Conservation (phyloP, 371 early-diverging fungal genomes). For the Mortierella sp. region DNA sequence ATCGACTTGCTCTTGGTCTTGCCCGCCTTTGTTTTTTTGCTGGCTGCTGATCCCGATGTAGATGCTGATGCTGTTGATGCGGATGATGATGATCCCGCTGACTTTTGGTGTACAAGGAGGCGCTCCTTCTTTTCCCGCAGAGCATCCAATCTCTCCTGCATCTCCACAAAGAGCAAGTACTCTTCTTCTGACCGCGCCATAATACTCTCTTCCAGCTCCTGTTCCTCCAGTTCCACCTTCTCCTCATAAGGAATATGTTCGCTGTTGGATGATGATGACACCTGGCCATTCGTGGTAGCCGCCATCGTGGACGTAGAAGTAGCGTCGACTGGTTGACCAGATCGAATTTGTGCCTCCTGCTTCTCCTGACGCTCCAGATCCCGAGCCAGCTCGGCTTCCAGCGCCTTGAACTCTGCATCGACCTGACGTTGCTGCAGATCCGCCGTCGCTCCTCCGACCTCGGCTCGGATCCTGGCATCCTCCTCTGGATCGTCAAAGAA, state of each 20-base stretch:
- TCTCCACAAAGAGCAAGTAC: slow-evolving; percentile 47
- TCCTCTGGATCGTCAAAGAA: slow-evolving; percentile 55
- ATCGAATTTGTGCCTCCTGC: slow-evolving; percentile 19
- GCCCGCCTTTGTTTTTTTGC: slow-evolving; percentile 16
- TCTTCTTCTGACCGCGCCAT: slow-evolving; percentile 49
- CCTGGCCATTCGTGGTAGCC: not conserved
- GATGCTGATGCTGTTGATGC: slow-evolving; percentile 1
- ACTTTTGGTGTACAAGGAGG: not conserved
- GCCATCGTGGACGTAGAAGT: no score
- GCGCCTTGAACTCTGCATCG: slow-evolving; percentile 51
- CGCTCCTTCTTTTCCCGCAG: slow-evolving; percentile 46
- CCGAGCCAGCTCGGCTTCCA: slow-evolving; percentile 47
- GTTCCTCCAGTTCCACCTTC: slow-evolving; percentile 42
- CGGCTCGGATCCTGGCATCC: slow-evolving; percentile 40
- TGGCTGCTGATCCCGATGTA: not conserved
- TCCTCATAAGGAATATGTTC: slow-evolving; percentile 43
- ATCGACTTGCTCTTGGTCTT: slow-evolving; percentile 48
- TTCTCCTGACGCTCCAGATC: slow-evolving; percentile 41
- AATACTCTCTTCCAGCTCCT: slow-evolving; percentile 49
- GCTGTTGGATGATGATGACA: not conserved
- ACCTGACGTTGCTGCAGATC: slow-evolving; percentile 47
- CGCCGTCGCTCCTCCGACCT: slow-evolving; percentile 54
- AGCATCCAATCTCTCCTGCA: slow-evolving; percentile 46
- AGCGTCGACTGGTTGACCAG: not conserved
- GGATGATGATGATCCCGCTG: not conserved